Conservation (phyloP, 495 filamentous ascomycete genomes). For the Amphirosellinia nigrospora region DNA sequence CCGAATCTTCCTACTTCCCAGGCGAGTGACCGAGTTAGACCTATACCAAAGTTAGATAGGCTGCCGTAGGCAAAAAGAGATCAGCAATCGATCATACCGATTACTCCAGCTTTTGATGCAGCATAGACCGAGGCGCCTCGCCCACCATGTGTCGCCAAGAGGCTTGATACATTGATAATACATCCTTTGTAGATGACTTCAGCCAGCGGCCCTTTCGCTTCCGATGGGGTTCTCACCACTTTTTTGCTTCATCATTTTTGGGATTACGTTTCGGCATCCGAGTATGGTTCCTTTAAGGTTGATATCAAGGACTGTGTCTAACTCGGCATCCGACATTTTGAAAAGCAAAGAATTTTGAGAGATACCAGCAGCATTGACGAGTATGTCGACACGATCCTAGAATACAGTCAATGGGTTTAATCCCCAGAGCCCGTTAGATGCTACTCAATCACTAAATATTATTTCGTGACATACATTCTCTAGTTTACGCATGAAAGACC, state of each 20-base stretch:
- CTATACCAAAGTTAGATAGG: constrained; percentile 36
- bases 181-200: constrained; percentile 48
- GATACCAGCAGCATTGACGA: constrained; percentile 80
- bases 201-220: neutral
- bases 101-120: constrained; percentile 78
- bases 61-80: constrained; percentile 1
- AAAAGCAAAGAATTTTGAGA: constrained; percentile 65
- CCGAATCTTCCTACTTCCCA: constrained; percentile 63
- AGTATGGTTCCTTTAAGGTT: constrained; percentile 77
- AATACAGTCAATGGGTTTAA: neutral
- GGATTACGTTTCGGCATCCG: constrained; percentile 63
- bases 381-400: constrained; percentile 62
- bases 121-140: constrained; percentile 74
- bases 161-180: constrained; percentile 81
- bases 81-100: constrained; percentile 54
- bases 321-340: constrained; percentile 42
- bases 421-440: constrained; percentile 3
- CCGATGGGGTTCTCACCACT: constrained; percentile 32
- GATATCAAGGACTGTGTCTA: constrained; percentile 62
- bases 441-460: constrained; percentile 1
- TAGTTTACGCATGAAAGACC: constrained; percentile 9
- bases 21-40: constrained; percentile 72
- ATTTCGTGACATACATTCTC: constrained; percentile 25
- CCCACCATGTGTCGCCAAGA: constrained; percentile 69
- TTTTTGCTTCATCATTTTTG: constrained; percentile 52